Evolutionary conservation across 73 alveolate species (phyloP).

Genomic region (Tetrahymena borealis): DNA sequence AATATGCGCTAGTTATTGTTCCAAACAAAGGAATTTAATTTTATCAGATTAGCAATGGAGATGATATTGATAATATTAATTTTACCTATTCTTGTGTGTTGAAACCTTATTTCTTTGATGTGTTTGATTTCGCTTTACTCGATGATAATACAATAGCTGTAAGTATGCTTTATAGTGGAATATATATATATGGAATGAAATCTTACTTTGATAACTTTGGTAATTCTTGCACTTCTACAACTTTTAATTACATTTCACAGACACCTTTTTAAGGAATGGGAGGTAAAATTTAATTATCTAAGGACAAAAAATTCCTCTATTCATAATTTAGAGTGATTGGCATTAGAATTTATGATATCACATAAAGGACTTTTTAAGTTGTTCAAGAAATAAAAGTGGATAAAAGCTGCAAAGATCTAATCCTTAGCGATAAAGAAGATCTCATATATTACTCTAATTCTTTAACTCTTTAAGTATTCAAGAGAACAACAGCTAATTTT

Average conservation of each 20-base stretch:
- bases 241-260: neutral
- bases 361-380: neutral
- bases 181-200: neutral
- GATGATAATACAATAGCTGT: neutral
- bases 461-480: neutral
- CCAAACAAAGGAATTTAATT: neutral
- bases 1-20: neutral
- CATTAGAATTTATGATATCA: neutral
- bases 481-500: neutral
- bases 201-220: neutral
- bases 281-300: neutral
- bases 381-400: neutral
- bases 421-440: neutral
- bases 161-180: neutral
- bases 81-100: neutral
- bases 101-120: neutral
- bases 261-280: neutral
- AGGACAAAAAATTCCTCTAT: neutral
- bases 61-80: neutral
- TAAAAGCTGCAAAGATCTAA: neutral
- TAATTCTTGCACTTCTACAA: neutral
- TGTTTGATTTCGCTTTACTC: neutral
- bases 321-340: neutral
- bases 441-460: neutral
- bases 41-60: neutral